Base-by-base conservation (phyloP, 2,329 filamentous ascomycete species). In the Neospermospora avenae region DNA sequence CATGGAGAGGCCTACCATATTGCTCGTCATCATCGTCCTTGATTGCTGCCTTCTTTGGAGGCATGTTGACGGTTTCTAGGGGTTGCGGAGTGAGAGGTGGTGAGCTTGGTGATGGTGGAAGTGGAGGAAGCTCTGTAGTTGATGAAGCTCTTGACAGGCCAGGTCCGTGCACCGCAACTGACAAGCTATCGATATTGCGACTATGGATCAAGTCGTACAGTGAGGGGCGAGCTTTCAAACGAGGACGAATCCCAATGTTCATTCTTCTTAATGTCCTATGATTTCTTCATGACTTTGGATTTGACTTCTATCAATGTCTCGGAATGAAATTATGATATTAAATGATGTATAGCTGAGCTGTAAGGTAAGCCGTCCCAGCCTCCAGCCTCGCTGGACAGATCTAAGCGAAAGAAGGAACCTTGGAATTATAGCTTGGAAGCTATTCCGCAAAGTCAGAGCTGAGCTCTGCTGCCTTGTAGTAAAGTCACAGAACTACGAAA, bases 131-230 rank as follows among this genome's bases (percentile, higher is more conserved):
- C 71, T 77, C 74, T 75, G 74, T 31, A 31, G 6, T 31, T 31
- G 68, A 75, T 71, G 71, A 72, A 73, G 72, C 73, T 77, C 74
- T 71, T 76, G 70, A 68, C 64, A 68, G 60, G 59, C 68, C 66
- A 65, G 57, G 60, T 37, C 22, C 58, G 59, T 44, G 41, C 57
- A 56, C 46, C 42, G 39, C 39, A 55, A 68, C 64, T 41, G 73
- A 74, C 56, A 77, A 71, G 59, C 74, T 72, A 63, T 80, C 77
- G 64, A 80, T 77, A 67, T 78, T 78, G 65, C 77, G 75, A 68
- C 77, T 76, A 60, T 75, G 74, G 67, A 88, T 78, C 68, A 88
- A 78, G 69, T 88, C 84, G 72, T 85, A 77, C 65, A 88, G 76
- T 54, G 84, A 88, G 56, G 84, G 81, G 67, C 83, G 82, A 72